These are phyloP conservation scores for Zymoseptoria crescenta DNA, from an alignment of 2,329 filamentous ascomycete genomes.

Conservation along the genomic window DNA sequence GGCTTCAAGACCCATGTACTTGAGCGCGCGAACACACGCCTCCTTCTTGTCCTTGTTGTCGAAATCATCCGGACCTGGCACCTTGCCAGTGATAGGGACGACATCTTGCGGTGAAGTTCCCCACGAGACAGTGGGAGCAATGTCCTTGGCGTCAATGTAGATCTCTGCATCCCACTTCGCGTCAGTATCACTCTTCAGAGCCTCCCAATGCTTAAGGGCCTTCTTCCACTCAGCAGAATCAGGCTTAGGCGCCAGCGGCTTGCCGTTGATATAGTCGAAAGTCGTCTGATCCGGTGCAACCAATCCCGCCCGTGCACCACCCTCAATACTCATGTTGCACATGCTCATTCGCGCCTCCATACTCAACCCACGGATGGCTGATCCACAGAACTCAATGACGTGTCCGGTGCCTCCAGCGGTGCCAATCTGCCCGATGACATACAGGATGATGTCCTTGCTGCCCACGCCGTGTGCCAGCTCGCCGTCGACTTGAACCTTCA, in stretches of 20 bases:
- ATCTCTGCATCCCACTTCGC: conserved; percentile 88
- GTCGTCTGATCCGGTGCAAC: conserved; percentile 90
- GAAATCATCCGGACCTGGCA: conserved; percentile 86
- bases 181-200: conserved; percentile 73
- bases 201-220: conserved; percentile 80
- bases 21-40: conserved; percentile 70
- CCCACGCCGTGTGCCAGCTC: conserved; percentile 83
- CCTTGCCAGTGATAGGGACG: conserved; percentile 83
- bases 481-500: conserved; percentile 92
- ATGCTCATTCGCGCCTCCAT: conserved; percentile 99
- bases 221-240: conserved; percentile 84
- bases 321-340: conserved; percentile 99
- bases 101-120: conserved; percentile 95
- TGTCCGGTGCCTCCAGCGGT: conserved; percentile 90
- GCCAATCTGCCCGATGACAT: conserved; percentile 88
- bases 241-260: conserved; percentile 76
- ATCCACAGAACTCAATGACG: conserved; percentile 96
- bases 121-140: conserved; percentile 90
- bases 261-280: conserved; percentile 89
- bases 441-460: conserved; percentile 90
- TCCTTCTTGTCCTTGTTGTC: conserved; percentile 70
- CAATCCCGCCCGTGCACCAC: conserved; percentile 90
- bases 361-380: conserved; percentile 77
- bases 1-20: conserved; percentile 90
- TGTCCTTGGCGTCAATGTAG: conserved; percentile 85